These are phyloP conservation scores for Pythium aristosporum DNA, from an alignment of 352 stramenopile species.

Conservation along the genomic window DNA sequence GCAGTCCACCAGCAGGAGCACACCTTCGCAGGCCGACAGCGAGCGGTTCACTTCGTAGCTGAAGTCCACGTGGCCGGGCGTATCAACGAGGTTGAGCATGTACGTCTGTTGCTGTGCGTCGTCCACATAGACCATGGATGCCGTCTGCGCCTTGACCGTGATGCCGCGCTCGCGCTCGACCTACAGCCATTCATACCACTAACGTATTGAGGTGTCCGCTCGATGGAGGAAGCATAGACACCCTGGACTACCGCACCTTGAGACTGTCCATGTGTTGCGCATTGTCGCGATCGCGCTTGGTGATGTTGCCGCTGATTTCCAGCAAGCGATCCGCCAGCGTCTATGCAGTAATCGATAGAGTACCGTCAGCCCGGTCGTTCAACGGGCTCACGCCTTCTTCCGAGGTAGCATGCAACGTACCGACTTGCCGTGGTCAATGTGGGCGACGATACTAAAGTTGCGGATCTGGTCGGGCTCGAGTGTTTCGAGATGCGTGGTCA, in stretches of 20 bases:
- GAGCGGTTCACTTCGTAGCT: conserved; percentile 97
- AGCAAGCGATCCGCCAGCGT: conserved; percentile 90
- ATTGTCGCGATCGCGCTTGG: conserved; percentile 75
- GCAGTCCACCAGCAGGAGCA: conserved; percentile 97
- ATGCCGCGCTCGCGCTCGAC: conserved; percentile 98
- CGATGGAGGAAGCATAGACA: neutral
- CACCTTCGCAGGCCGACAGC: conserved; percentile 95
- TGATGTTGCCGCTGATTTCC: conserved; percentile 89
- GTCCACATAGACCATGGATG: conserved; percentile 94
- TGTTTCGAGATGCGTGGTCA: conserved; percentile 54
- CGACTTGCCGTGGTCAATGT: conserved; percentile 92
- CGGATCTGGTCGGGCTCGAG: conserved; percentile 78
- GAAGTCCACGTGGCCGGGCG: conserved; percentile 97
- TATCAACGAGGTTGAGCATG: conserved; percentile 97
- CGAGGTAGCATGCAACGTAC: conserved; percentile 31
- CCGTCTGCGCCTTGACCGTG: conserved; percentile 98
- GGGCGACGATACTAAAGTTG: conserved; percentile 91
- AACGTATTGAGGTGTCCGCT: neutral
- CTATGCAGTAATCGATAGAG: conserved; percentile 23
- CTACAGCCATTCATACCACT: conserved; percentile 21
- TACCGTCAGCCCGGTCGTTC: too few species aligned
- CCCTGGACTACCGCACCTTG: conserved; percentile 34
- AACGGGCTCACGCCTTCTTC: neutral
- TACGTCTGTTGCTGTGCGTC: conserved; percentile 70
- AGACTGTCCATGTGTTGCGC: conserved; percentile 92